Evolutionary conservation across 352 stramenopile species (phyloP), one percentile per base, ranked within the genome.

Genomic region (Globisporangium middletonii): DNA sequence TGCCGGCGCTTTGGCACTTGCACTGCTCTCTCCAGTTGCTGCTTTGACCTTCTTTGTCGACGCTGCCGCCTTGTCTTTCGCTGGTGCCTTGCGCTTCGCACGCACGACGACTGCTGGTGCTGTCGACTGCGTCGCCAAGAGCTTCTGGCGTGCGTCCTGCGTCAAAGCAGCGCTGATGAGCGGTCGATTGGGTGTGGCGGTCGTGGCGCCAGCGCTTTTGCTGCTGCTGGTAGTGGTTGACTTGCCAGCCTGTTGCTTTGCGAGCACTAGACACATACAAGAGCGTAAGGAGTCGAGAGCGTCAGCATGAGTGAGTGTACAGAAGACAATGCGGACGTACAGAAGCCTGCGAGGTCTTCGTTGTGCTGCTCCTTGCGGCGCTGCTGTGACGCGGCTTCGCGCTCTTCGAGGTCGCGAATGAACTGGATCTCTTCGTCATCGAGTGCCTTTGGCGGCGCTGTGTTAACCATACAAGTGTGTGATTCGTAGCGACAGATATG

Each of bases 381-480:
- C 53, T 74, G 68, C 37, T 84, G 50, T 6, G 72, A 61, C 41
- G 83, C 73, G 1, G 69, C 69, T 59, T 84, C 77, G 44, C 71
- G 75, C 42, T 55, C 73, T 43, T 93, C 83, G 27, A 95, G 42
- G 41, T 89, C 72, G 23, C 73, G 72, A 57, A 95, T 87, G 49
- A 92, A 95, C 43, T 87, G 65, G 49, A 93, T 80, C 50, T 95
- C 85, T 51, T 95, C 85, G 5, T 93, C 85, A 46, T 95, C 85
- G 7, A 93, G 64, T n/a, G 77, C 85, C 55, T 95, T 95, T 0
- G 85, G 85, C 7, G 85, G 83, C 19, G 85, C 85, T 95, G 44
- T 12, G 41, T 2, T 37, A 5, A 50, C 48, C 2, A 9, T 48
- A 12, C 33, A 38, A 9, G 33, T 11, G 7, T 9, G 33, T 12